phyloP scores from a whole-genome alignment of 1,284 basidiomycete species.

The Thecaphora frezii region DNA sequence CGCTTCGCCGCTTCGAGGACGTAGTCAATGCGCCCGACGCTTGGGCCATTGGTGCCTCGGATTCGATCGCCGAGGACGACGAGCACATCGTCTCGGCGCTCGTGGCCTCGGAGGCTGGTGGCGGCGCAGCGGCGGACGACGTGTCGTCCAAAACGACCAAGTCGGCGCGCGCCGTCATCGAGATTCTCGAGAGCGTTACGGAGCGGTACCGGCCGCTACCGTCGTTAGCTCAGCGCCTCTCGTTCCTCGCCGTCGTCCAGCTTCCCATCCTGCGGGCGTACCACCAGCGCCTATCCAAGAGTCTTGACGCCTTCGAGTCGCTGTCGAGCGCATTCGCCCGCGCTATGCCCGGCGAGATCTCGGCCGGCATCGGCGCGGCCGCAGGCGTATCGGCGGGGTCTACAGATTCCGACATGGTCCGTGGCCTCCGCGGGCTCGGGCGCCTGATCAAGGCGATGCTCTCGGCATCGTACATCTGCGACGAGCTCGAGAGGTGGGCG shows the following conservation, averaged over 20 bases:
- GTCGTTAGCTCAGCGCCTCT: slow-evolving; percentile 72
- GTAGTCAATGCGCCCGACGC: slow-evolving; percentile 79
- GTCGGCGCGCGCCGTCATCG: slow-evolving; percentile 33
- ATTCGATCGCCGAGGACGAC: slow-evolving; percentile 64
- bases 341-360: slow-evolving; percentile 76
- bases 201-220: slow-evolving; percentile 89
- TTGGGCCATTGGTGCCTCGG: slow-evolving; percentile 77
- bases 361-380: slow-evolving; percentile 4
- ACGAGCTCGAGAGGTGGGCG: slow-evolving; percentile 41
- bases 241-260: slow-evolving; percentile 82
- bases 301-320: slow-evolving; percentile 87
- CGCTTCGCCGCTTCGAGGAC: slow-evolving; percentile 76
- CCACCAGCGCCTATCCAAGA: slow-evolving; percentile 73
- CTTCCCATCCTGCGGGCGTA: slow-evolving; percentile 80
- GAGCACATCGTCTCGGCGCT: slow-evolving; percentile 45
- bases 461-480: slow-evolving; percentile 34
- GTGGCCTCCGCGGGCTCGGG: slow-evolving; percentile 47
- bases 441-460: slow-evolving; percentile 50
- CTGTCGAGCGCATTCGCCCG: slow-evolving; percentile 71
- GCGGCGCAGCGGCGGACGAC: not conserved
- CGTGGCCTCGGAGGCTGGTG: slow-evolving; percentile 1
- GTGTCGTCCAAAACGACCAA: slow-evolving; percentile 34
- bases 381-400: slow-evolving; percentile 10
- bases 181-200: slow-evolving; percentile 57
- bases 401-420: slow-evolving; percentile 46